These are phyloP conservation scores for Pichia sp. DNA, from an alignment of 1,139 yeast species.

Conservation along the genomic window DNA sequence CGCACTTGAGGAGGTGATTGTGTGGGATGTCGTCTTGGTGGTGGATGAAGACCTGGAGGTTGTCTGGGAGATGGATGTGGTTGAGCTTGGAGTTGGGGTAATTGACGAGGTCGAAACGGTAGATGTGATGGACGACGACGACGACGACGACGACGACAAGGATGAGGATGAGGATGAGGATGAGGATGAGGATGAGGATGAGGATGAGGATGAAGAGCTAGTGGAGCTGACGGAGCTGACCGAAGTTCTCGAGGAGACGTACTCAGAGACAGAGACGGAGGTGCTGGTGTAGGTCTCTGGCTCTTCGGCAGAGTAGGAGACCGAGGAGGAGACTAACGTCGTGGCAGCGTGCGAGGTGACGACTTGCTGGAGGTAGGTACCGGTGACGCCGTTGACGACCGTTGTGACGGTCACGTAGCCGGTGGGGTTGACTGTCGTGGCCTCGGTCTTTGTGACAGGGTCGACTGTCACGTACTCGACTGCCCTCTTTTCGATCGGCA, in stretches of 20 bases:
- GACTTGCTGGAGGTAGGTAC: conserved; percentile 22
- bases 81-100: conserved; percentile 6
- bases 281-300: conserved; percentile 7
- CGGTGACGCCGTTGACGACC: conserved; percentile 19
- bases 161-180: conserved; percentile 5
- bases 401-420: conserved; percentile 23
- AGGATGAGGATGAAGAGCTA: conserved; percentile 12
- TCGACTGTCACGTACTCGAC: conserved; percentile 26
- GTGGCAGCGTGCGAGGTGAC: conserved; percentile 17
- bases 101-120: conserved; percentile 9
- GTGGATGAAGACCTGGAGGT: conserved; percentile 9
- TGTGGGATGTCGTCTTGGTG: conserved; percentile 7
- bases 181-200: conserved; percentile 14
- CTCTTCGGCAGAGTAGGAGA: conserved; percentile 14
- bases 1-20: conserved; percentile 15
- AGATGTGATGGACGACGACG: conserved; percentile 2
- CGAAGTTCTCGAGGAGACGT: conserved; percentile 4
- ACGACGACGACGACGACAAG: conserved; percentile 14
- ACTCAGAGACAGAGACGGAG: conserved; percentile 2
- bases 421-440: conserved; percentile 21
- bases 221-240: conserved; percentile 16
- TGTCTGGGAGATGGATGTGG: conserved; percentile 16
- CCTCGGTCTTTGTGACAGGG: conserved; percentile 21
- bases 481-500: conserved; percentile 26
- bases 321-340: conserved; percentile 13